Evolutionary conservation across 1,284 basidiomycete genomes (phyloP).

Genomic region (Apiotrichum montevideense): DNA sequence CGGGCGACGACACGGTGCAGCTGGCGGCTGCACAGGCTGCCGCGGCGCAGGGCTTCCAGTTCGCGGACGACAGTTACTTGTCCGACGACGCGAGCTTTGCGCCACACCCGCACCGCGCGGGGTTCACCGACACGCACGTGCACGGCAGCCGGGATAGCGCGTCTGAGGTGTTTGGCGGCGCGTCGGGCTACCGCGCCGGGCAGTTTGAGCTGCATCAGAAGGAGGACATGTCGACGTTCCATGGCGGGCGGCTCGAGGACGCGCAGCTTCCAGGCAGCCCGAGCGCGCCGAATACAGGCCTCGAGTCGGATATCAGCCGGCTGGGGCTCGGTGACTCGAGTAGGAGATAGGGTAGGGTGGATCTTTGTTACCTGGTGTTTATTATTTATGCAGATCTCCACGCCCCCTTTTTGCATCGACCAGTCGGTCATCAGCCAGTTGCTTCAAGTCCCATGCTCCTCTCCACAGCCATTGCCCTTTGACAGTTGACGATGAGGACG

Average conservation of each 20-base stretch:
- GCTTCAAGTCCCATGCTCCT: background rate
- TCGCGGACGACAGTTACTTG: conserved; percentile 12
- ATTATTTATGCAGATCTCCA: too few relatives aligned
- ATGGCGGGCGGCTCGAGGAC: conserved; percentile 42
- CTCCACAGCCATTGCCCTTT: too few relatives aligned
- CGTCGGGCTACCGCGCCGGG: background rate
- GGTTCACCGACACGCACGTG: conserved; percentile 4
- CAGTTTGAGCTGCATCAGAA: conserved; percentile 32
- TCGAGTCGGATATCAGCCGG: background rate
- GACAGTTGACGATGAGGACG: too few relatives aligned
- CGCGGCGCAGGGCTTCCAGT: conserved; percentile 8
- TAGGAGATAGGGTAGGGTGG: too few relatives aligned
- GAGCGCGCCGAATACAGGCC: background rate
- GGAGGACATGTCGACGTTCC: conserved; percentile 47
- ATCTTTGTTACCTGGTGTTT: too few relatives aligned
- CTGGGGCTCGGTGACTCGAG: background rate
- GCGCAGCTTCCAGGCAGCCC: conserved; percentile 11
- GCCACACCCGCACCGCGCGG: background rate
- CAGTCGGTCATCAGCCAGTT: too few relatives aligned
- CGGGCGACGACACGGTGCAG: conserved; percentile 3
- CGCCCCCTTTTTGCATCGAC: too few relatives aligned
- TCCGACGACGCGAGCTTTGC: conserved; percentile 3
- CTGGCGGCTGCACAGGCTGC: background rate
- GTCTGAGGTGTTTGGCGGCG: conserved; percentile 15
- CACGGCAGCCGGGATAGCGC: conserved; percentile 3